Evolutionary conservation across 768 basidiomycete genomes (phyloP).

Genomic region (Clitopilus hobsonii): DNA sequence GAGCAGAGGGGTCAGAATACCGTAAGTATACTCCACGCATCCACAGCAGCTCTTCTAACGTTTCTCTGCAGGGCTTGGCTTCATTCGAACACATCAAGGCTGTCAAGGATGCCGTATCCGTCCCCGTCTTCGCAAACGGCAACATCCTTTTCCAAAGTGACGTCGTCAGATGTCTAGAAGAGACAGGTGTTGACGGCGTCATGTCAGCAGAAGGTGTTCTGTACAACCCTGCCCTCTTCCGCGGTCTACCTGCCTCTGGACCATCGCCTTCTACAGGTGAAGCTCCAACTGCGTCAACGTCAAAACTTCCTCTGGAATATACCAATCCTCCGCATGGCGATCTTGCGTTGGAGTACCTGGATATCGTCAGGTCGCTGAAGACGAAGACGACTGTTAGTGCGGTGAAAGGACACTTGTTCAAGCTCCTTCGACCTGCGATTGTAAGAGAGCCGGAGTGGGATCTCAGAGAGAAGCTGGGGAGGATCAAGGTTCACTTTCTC

Average conservation of each 20-base stretch:
- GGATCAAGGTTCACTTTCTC: constrained; percentile 20
- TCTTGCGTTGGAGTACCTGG: constrained; percentile 84
- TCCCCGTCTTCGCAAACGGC: constrained; percentile 97
- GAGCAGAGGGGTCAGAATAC: constrained; percentile 88
- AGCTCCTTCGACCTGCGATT: constrained; percentile 80
- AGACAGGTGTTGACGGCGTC: constrained; percentile 87
- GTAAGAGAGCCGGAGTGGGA: constrained; percentile 47
- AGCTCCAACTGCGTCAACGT: constrained; percentile 4
- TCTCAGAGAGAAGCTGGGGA: constrained; percentile 68
- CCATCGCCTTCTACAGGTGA: constrained; percentile 3
- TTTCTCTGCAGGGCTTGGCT: constrained; percentile 62
- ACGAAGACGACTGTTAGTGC: constrained; percentile 71
- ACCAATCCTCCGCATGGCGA: constrained; percentile 43
- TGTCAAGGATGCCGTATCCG: constrained; percentile 83
- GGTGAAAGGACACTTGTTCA: constrained; percentile 92
- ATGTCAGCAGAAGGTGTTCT: constrained; percentile 96
- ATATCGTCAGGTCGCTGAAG: constrained; percentile 65
- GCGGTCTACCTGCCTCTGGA: constrained; percentile 18
- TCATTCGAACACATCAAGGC: constrained; percentile 88
- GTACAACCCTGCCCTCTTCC: constrained; percentile 86
- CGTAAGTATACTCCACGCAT: constrained; percentile 28
- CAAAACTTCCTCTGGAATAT: constrained; percentile 8
- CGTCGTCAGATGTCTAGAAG: constrained; percentile 69
- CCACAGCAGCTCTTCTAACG: constrained; percentile 1
- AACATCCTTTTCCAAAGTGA: constrained; percentile 90